Base-by-base conservation (phyloP, 495 filamentous ascomycete genomes). In the Gamarada debralockiae region DNA sequence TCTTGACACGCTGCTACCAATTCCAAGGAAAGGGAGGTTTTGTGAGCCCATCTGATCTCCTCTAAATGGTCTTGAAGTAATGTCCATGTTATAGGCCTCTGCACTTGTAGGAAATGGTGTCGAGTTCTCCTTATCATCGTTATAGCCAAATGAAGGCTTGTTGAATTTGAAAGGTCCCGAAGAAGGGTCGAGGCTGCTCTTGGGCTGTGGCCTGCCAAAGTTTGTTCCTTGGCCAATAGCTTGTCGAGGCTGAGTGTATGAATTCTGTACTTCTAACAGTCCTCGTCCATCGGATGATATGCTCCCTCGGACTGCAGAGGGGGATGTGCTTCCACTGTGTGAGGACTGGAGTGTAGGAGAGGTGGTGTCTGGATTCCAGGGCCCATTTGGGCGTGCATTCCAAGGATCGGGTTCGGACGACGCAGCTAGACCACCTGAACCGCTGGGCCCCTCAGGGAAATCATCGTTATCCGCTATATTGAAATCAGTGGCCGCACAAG, bases 341-440 rank as follows among this genome's bases (percentile, higher is more conserved):
- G 64, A 58, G 48, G 75, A 69, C 23, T 75, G 63, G 22, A 77
- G 43, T 21, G 62, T 62, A 15, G 67, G 65, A 4, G 76, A 66
- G 0, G 70, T 71, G n/a, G 69, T 65, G 48, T 80, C 79, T 17
- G 78, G 59, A 50, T 70, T 73, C 85, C 84, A 87, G 0, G 77
- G 73, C 2, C 72, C 54, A 34, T 71, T 75, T 27, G 73, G 65
- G 14, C 71, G 71, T 23, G 62, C 59, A 59, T 59, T 69, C 77
- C 76, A 81, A 27, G 67, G 67, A 59, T 89, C 83, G 1, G 81
- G 77, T 58, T 85, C 83, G 1, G 85, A 87, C 2, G 81, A 75
- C 2, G 80, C 73, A 37, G 86, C 64, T 24, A 90, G 64, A 27
- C 85, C 85, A 22, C 82, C 74, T 2, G 85, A 88, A 21, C 86